phyloP scores from a whole-genome alignment of 164 flowering plant genomes.

The Kingdonia uniflora region DNA sequence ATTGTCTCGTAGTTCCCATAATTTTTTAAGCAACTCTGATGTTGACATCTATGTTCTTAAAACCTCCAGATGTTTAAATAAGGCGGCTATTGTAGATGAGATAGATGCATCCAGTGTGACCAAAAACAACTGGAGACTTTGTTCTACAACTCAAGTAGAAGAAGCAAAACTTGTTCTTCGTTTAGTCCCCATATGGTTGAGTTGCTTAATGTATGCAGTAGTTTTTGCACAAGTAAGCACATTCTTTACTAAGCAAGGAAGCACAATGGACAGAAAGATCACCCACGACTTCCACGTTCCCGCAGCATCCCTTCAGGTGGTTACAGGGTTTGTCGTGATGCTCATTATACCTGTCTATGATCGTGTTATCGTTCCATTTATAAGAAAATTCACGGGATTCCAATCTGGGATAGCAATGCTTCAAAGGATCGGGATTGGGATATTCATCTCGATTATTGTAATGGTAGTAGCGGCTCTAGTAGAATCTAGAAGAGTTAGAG shows the following conservation, averaged over 20 bases:
- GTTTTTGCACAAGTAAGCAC: conserved; percentile 18
- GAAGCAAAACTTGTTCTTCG: conserved; percentile 17
- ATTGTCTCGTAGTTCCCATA: too few relatives aligned
- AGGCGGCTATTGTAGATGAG: too few relatives aligned
- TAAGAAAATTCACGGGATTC: conserved; percentile 11
- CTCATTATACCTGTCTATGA: conserved; percentile 22
- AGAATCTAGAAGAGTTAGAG: conserved; percentile 12
- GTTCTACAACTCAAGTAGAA: conserved; percentile 16
- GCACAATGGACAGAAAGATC: conserved; percentile 22
- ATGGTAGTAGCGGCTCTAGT: conserved; percentile 28
- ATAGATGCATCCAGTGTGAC: too few relatives aligned
- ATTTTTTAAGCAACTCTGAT: too few relatives aligned
- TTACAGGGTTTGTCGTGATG: conserved; percentile 14
- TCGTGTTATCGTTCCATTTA: conserved; percentile 15
- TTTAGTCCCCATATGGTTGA: conserved; percentile 18
- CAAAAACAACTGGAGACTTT: conserved; percentile 4
- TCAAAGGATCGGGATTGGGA: conserved; percentile 25
- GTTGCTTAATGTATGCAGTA: conserved; percentile 18
- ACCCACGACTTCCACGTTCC: conserved; percentile 15
- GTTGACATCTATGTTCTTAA: too few relatives aligned
- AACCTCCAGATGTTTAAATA: too few relatives aligned
- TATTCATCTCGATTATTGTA: conserved; percentile 14
- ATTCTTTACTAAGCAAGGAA: conserved; percentile 30
- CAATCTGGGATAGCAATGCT: conserved; percentile 23
- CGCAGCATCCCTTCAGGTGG: conserved; percentile 16